Base-by-base conservation (phyloP, 495 filamentous ascomycete genomes). In the Achaetomiella virescens region DNA sequence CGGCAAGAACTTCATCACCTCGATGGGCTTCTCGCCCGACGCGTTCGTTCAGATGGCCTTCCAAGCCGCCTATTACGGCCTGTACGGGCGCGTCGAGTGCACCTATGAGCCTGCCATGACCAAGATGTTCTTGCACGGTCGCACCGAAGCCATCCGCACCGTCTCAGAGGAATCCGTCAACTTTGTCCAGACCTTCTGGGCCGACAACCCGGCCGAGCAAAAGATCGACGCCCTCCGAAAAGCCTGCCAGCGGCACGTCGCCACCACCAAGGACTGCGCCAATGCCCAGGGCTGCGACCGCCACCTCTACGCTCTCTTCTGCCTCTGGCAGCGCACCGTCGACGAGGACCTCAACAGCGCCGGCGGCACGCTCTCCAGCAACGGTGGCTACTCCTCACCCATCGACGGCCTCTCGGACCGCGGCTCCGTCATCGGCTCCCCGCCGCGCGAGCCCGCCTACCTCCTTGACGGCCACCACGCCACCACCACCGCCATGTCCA, bases 11-110 rank as follows among this genome's bases (percentile, higher is more conserved):
- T 96, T 95, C 63, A 98, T 98, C 67, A 97, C 90, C 1, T 90
- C 89, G 0, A 90, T 90, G 81, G 95, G 95, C 22, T 95, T 97
- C 67, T 97, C 93, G 0, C 93, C 93, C 0, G 93, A 98, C 68
- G 93, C 93, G 1, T 98, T 96, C 61, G 89, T 98, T 29, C 93
- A 98, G 69, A 97, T 97, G 93, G 95, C 93, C 4, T 97, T 96
- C 75, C 93, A 98, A 70, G 93, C 93, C 25, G 93, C 95, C 14
- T 97, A 98, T 75, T 98, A 97, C 64, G 93, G 95, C 27, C 83
- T 98, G 31, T 98, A 98, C 62, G 93, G 93, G 6, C 83, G 90
- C 5, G 79, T 96, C 6, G 93, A 97, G 71, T 95, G 89, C 66
- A 92, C 89, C 2, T 98, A 98, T 68, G 93, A 98, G 71, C 95